These are phyloP conservation scores for Aspergillus cristatus DNA, from an alignment of 495 filamentous ascomycete species.

Conservation along the genomic window DNA sequence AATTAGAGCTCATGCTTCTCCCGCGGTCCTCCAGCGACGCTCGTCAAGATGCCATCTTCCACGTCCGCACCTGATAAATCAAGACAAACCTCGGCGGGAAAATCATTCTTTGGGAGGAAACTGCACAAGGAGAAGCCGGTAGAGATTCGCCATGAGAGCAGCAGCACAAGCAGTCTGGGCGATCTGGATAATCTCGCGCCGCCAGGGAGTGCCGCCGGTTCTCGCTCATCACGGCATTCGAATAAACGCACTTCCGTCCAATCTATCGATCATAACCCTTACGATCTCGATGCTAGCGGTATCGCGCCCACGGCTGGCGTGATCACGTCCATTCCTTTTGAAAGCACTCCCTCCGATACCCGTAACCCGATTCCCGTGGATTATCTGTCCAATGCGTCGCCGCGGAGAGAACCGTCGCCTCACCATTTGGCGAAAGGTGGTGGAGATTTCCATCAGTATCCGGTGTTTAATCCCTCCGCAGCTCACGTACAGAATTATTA, in stretches of 20 bases:
- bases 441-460: constrained; percentile 86
- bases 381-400: constrained; percentile 59
- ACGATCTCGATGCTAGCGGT: constrained; percentile 37
- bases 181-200: constrained; percentile 42
- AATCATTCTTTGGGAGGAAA: constrained; percentile 79
- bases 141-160: constrained; percentile 47
- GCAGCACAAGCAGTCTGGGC: constrained; percentile 10
- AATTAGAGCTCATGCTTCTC: constrained; percentile 41
- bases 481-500: constrained; percentile 34
- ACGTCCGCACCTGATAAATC: constrained; percentile 65
- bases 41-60: constrained; percentile 42
- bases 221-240: constrained; percentile 70
- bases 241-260: constrained; percentile 67
- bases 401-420: constrained; percentile 63
- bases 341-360: constrained; percentile 56
- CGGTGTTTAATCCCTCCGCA: constrained; percentile 52
- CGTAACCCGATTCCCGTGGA: constrained; percentile 67
- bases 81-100: constrained; percentile 72
- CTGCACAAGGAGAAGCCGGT: constrained; percentile 62
- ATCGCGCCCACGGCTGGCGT: constrained; percentile 74
- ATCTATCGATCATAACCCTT: constrained; percentile 50
- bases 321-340: constrained; percentile 85
- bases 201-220: constrained; percentile 48
- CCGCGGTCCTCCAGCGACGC: constrained; percentile 27
- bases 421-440: constrained; percentile 71